Evolutionary conservation across 345 rosid species (phyloP).

Genomic region (Pistacia vera): DNA sequence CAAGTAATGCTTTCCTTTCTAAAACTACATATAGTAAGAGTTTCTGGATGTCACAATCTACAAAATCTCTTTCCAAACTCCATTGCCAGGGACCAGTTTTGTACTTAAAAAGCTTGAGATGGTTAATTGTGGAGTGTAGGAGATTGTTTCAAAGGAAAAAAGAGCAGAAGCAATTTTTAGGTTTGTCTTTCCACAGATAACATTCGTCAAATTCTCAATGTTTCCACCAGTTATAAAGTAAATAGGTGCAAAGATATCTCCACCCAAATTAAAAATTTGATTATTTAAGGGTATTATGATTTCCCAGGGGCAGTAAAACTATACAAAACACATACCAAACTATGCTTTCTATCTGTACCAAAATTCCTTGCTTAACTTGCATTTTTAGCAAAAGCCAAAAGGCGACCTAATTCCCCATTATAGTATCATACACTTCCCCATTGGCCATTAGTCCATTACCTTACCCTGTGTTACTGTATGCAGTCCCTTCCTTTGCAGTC

Average conservation of each 20-base stretch:
- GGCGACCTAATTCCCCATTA: neutral
- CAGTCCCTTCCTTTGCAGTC: neutral
- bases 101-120: conserved; percentile 4
- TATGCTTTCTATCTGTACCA: neutral
- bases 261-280: too few relatives aligned
- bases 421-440: neutral
- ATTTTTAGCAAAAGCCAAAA: neutral
- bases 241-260: too few relatives aligned
- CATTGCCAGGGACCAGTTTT: conserved; percentile 11
- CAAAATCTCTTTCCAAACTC: conserved; percentile 12
- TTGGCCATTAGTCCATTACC: neutral
- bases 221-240: neutral
- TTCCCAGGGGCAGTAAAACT: too few relatives aligned
- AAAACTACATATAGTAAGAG: too few relatives aligned
- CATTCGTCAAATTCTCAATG: neutral
- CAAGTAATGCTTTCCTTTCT: too few relatives aligned
- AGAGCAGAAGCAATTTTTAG: neutral
- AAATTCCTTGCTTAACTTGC: neutral
- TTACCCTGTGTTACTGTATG: neutral
- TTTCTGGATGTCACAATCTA: too few relatives aligned
- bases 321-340: neutral
- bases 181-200: conserved; percentile 10
- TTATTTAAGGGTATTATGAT: too few relatives aligned
- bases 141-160: conserved; percentile 15
- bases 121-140: neutral